phyloP scores from a whole-genome alignment of 2,329 filamentous ascomycete genomes.

The Neonectria ditissima region DNA sequence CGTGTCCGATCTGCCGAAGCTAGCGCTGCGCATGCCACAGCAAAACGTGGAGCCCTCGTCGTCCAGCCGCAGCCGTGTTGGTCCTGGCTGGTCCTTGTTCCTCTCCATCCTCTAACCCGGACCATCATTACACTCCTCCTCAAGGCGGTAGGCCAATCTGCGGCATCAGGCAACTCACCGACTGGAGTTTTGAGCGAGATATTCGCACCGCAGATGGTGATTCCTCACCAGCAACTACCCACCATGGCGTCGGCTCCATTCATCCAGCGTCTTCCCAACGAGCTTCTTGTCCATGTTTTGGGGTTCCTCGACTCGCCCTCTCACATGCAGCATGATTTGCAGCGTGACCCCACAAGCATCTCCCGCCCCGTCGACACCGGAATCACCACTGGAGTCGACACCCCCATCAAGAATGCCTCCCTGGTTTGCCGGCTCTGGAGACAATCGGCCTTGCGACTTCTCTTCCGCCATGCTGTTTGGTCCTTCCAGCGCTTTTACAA shows the following conservation, averaged over 20 bases:
- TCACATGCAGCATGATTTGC: slow-evolving; percentile 61
- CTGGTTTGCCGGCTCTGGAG: slow-evolving; percentile 66
- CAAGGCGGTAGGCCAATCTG: slow-evolving; percentile 14
- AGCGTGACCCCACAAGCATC: slow-evolving; percentile 60
- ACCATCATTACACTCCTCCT: slow-evolving; percentile 13
- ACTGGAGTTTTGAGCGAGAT: slow-evolving; percentile 6
- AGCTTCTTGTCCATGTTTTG: slow-evolving; percentile 70
- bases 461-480: slow-evolving; percentile 69
- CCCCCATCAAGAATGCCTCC: slow-evolving; percentile 67
- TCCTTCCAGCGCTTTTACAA: slow-evolving; percentile 49
- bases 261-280: slow-evolving; percentile 64
- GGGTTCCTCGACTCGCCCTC: slow-evolving; percentile 62
- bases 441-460: slow-evolving; percentile 60
- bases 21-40: slow-evolving; percentile 21
- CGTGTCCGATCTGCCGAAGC: slow-evolving; percentile 27
- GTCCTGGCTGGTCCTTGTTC: background rate
- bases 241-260: slow-evolving; percentile 29
- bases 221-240: background rate
- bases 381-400: slow-evolving; percentile 6
- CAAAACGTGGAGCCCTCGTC: slow-evolving; percentile 27
- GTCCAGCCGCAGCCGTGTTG: slow-evolving; percentile 18
- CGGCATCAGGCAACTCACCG: slow-evolving; percentile 4
- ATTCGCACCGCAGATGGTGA: background rate
- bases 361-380: slow-evolving; percentile 37
- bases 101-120: slow-evolving; percentile 26